A percentile compares a stretch with the other conserved stretches of the same genome.
phyloP scores from a whole-genome alignment of 2,329 filamentous ascomycete species.

The Lasiodiplodia gonubiensis region DNA sequence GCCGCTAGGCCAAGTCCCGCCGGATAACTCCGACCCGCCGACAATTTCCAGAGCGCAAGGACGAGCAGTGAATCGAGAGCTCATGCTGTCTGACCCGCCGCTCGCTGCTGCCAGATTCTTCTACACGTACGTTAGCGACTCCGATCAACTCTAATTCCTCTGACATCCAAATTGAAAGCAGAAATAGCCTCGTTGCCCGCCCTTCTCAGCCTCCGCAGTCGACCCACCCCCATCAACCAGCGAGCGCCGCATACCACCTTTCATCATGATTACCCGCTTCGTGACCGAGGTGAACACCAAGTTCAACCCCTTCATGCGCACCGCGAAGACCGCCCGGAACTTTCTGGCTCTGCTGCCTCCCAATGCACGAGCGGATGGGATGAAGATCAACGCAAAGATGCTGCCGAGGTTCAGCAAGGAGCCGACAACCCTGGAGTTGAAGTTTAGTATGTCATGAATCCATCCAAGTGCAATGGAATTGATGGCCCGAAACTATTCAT shows the following conservation, averaged over 20 bases:
- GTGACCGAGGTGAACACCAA: conserved; percentile 82
- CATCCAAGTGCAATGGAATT: neutral
- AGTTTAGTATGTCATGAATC: conserved; percentile 72
- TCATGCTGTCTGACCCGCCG: neutral
- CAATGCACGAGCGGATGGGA: conserved; percentile 69
- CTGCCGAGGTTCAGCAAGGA: conserved; percentile 73
- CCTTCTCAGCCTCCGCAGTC: neutral
- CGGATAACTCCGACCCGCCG: neutral
- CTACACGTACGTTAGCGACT: conserved; percentile 1
- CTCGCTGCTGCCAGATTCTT: neutral
- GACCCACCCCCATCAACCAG: neutral
- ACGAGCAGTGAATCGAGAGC: neutral
- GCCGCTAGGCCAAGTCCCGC: conserved; percentile 25
- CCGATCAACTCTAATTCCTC: neutral
- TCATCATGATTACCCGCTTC: conserved; percentile 80
- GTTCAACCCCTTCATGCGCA: conserved; percentile 89
- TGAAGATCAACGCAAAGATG: conserved; percentile 79
- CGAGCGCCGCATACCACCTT: conserved; percentile 31
- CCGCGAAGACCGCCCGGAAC: conserved; percentile 81
- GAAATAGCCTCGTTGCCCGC: neutral
- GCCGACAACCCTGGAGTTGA: conserved; percentile 72
- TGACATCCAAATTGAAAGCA: neutral
- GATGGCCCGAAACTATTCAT: too few relatives aligned
- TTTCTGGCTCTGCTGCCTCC: conserved; percentile 87
- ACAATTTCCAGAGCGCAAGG: conserved; percentile 24